phyloP scores from a whole-genome alignment of 768 basidiomycete species.

The Mycena olivaceomarginata region DNA sequence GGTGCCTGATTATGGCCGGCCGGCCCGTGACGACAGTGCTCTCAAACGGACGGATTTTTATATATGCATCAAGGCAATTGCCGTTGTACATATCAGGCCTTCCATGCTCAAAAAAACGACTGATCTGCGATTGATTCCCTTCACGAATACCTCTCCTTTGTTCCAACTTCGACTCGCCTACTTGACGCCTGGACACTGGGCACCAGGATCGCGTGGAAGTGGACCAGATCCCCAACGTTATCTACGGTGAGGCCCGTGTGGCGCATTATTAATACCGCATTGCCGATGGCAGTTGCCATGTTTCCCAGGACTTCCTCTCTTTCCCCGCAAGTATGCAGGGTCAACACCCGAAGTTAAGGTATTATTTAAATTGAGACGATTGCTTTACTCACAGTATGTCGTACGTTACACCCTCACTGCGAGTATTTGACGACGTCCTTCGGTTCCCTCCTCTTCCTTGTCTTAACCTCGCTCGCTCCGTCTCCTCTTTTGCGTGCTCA shows the following conservation, averaged over 20 bases:
- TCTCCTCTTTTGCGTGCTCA: not conserved
- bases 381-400: not conserved
- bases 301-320: not conserved
- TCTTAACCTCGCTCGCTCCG: not conserved
- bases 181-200: not conserved
- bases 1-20: not conserved
- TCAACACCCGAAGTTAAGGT: not conserved
- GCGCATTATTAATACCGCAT: not conserved
- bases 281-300: conserved; percentile 1
- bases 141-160: not conserved
- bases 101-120: no score
- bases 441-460: not conserved
- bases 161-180: not conserved
- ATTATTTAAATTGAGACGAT: not conserved
- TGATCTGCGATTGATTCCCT: no score
- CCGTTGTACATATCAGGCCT: not conserved
- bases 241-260: not conserved
- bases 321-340: conserved; percentile 4
- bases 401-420: not conserved
- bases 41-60: not conserved
- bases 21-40: not conserved
- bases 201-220: not conserved
- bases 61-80: not conserved
- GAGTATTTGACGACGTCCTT: not conserved
- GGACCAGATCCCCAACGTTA: not conserved